These are phyloP conservation scores for Penicillium diatomitis DNA, from an alignment of 495 filamentous ascomycete genomes.

Conservation along the genomic window DNA sequence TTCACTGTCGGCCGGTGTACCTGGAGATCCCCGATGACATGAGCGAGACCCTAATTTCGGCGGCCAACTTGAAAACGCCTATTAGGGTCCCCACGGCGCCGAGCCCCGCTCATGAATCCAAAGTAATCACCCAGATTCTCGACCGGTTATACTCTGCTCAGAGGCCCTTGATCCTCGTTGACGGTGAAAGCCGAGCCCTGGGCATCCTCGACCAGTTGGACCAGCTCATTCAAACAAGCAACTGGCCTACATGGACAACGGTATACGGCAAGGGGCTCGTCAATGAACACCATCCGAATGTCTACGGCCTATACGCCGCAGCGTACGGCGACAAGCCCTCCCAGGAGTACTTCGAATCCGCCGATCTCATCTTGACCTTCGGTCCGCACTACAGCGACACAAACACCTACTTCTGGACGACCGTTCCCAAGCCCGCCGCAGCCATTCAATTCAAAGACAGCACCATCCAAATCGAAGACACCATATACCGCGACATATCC, in stretches of 20 bases:
- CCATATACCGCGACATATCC: slow-evolving; percentile 17
- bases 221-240: slow-evolving; percentile 17
- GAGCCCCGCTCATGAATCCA: slow-evolving; percentile 8
- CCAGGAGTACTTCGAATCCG: slow-evolving; percentile 20
- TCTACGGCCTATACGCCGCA: slow-evolving; percentile 28
- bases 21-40: slow-evolving; percentile 36
- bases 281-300: slow-evolving; percentile 26
- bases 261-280: slow-evolving; percentile 30
- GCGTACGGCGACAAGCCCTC: slow-evolving; percentile 12
- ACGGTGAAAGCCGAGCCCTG: slow-evolving; percentile 21
- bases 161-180: slow-evolving; percentile 28
- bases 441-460: slow-evolving; percentile 21
- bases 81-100: slow-evolving; percentile 8
- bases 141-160: slow-evolving; percentile 24
- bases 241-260: slow-evolving; percentile 27
- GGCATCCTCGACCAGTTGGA: slow-evolving; percentile 21
- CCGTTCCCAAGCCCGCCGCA: slow-evolving; percentile 15
- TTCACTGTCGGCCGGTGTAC: slow-evolving; percentile 36
- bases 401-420: slow-evolving; percentile 26
- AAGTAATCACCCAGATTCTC: slow-evolving; percentile 15
- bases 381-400: slow-evolving; percentile 29
- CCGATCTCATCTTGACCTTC: slow-evolving; percentile 26
- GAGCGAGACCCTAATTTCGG: slow-evolving; percentile 21
- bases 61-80: slow-evolving; percentile 12
- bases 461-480: slow-evolving; percentile 21